phyloP scores from a whole-genome alignment of 345 rosid species.

The Brassica nigra region DNA sequence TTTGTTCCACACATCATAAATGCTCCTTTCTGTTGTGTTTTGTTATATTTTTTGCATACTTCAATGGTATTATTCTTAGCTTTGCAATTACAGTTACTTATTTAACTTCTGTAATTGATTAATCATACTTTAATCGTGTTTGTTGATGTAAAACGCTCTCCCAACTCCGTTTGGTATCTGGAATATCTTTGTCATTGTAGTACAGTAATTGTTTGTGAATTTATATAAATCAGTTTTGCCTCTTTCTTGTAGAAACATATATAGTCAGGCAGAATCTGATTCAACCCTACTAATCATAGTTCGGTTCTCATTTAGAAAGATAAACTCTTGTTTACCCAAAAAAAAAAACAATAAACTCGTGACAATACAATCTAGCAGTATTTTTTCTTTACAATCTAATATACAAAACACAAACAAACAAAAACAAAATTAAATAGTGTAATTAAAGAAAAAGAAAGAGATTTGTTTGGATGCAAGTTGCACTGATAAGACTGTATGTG shows the following conservation, averaged over 20 bases:
- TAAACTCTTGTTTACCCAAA: background rate
- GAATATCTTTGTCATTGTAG: background rate
- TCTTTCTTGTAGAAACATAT: background rate
- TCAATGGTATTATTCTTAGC: background rate
- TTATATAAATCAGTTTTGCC: background rate
- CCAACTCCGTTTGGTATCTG: background rate
- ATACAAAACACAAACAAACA: conserved; percentile 4
- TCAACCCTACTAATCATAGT: background rate
- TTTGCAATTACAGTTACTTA: no score
- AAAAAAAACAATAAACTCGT: background rate
- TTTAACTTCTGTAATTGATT: background rate
- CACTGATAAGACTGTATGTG: conserved; percentile 38
- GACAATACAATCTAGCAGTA: background rate
- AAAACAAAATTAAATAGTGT: conserved; percentile 6
- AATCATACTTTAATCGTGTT: background rate
- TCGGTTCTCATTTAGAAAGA: background rate
- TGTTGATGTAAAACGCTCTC: background rate
- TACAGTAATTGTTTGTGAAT: background rate
- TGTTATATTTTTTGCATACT: background rate
- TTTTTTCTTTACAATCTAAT: background rate
- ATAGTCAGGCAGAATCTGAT: background rate
- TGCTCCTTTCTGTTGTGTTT: background rate
- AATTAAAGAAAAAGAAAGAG: conserved; percentile 9
- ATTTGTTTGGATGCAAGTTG: conserved; percentile 34
- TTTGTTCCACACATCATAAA: background rate